Base-by-base conservation (phyloP, 2,329 filamentous ascomycete species). In the Alternaria postmessia region DNA sequence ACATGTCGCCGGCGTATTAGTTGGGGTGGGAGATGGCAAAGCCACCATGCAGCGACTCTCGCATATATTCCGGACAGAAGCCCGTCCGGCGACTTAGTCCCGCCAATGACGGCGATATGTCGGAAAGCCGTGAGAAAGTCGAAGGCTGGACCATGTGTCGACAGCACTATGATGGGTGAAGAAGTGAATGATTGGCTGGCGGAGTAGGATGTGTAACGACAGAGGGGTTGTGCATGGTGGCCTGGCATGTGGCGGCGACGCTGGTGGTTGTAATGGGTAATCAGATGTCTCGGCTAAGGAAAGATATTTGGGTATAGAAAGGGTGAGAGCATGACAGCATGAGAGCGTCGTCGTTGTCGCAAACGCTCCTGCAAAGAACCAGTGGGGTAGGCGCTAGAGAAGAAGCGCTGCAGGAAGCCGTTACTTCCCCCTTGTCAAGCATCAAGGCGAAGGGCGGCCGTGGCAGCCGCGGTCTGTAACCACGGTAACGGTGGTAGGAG, bases 41-140 rank as follows among this genome's bases (percentile, higher is more conserved):
- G 44, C 26, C 44, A 32, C 28, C 14, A 48, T 41, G n/a, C 44
- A 12, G 48, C 30, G n/a, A 44, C 12, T 34, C 7, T 60, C 57
- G 57, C 52, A 51, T 5, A 51, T 9, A 43, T 24, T n/a, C 43
- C 39, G 57, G 57, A 32, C 28, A 54, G 28, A n/a, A 34, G 24
- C 4, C n/a, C 7, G n/a, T 49, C 20, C 18, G 34, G 46, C 57
- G 52, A 46, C 18, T 51, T 51, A 56, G 30, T 38, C 24, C 57
- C 57, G 51, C 57, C 57, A 60, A 60, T 52, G 12, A 14, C 57
- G 47, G 57, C 11, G 28, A 47, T 41, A 36, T 12, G 16, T 52
- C 47, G 57, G 57, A 47, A 52, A 51, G 28, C 28, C 43, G 53
- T 26, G 39, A 8, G 2, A 52, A 41, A 22, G 18, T 39, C 16